A percentile compares a stretch with the other conserved stretches of the same genome.
phyloP scores from a whole-genome alignment of 2,329 filamentous ascomycete genomes.

The Davidsoniella neocaledoniae region DNA sequence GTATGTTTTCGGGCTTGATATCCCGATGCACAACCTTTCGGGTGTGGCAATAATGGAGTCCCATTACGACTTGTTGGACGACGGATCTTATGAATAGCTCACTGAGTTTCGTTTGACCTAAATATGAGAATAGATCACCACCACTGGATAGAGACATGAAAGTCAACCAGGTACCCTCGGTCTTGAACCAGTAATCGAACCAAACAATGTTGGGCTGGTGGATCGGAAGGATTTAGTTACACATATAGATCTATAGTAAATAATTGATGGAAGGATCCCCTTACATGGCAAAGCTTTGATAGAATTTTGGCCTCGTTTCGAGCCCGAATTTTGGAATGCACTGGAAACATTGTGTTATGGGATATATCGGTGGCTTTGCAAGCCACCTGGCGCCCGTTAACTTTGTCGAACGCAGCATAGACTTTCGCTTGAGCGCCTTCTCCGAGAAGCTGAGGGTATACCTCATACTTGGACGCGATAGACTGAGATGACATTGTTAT shows the following conservation, averaged over 20 bases:
- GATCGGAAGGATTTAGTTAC: not conserved
- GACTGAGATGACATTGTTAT: constrained; percentile 15
- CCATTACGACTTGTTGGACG: constrained; percentile 30
- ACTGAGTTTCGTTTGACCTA: constrained; percentile 15
- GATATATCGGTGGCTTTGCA: constrained; percentile 34
- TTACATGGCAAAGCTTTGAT: constrained; percentile 35
- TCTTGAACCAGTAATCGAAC: constrained; percentile 2
- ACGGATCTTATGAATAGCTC: constrained; percentile 19
- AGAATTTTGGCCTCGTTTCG: constrained; percentile 25
- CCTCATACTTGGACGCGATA: constrained; percentile 20
- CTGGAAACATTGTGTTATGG: no score
- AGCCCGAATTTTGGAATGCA: constrained; percentile 13
- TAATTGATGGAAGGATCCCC: constrained; percentile 14
- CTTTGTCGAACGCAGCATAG: constrained; percentile 27
- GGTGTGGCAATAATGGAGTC: constrained; percentile 30
- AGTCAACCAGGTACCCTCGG: constrained; percentile 23
- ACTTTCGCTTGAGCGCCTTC: constrained; percentile 23
- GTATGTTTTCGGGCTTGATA: constrained; percentile 37
- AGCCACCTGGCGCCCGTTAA: constrained; percentile 41
- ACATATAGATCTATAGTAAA: not conserved
- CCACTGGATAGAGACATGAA: constrained; percentile 41
- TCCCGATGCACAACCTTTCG: constrained; percentile 35
- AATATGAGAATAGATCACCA: constrained; percentile 35
- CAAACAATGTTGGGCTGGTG: constrained; percentile 8
- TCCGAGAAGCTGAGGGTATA: constrained; percentile 23